Conservation (phyloP, 2,329 filamentous ascomycete genomes). For the Dendryphion nanum region DNA sequence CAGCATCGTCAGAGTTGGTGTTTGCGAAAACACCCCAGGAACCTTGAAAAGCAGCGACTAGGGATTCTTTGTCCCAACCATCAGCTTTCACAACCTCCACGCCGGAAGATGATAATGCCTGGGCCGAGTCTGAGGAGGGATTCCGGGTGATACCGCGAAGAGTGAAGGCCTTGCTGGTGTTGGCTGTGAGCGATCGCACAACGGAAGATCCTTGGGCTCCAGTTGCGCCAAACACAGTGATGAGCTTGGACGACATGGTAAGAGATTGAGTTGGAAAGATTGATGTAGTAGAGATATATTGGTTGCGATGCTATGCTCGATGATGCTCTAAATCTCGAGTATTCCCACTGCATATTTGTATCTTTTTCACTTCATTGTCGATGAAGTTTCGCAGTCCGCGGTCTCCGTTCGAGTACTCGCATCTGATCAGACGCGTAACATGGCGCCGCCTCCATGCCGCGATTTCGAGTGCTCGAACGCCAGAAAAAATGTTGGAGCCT, state of each 20-base stretch:
- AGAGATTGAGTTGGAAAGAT: not conserved
- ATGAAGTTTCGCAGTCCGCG: no score
- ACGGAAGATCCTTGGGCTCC: slow-evolving; percentile 44
- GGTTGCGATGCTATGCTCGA: no score
- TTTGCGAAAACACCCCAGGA: slow-evolving; percentile 22
- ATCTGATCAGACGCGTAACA: no score
- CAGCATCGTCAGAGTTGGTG: slow-evolving; percentile 18
- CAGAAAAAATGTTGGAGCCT: no score
- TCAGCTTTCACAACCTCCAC: slow-evolving; percentile 18
- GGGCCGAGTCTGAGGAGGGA: slow-evolving; percentile 46
- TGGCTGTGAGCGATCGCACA: slow-evolving; percentile 34
- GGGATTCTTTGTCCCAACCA: slow-evolving; percentile 18
- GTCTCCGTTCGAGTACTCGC: no score
- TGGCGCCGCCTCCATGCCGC: no score
- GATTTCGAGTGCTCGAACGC: no score
- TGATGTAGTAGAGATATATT: no score
- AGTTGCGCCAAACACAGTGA: slow-evolving; percentile 40
- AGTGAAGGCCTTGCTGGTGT: slow-evolving; percentile 33
- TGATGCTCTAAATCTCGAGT: no score
- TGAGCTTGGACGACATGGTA: slow-evolving; percentile 17
- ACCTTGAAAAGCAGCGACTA: slow-evolving; percentile 18
- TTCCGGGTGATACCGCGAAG: slow-evolving; percentile 61
- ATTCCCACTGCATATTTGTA: no score
- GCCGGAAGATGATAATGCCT: slow-evolving; percentile 38
- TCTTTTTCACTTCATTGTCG: no score